A percentile compares a stretch with the other conserved stretches of the same genome.
Evolutionary conservation across 768 basidiomycete genomes (phyloP).

Genomic region (Paxillus ammoniavirescens): DNA sequence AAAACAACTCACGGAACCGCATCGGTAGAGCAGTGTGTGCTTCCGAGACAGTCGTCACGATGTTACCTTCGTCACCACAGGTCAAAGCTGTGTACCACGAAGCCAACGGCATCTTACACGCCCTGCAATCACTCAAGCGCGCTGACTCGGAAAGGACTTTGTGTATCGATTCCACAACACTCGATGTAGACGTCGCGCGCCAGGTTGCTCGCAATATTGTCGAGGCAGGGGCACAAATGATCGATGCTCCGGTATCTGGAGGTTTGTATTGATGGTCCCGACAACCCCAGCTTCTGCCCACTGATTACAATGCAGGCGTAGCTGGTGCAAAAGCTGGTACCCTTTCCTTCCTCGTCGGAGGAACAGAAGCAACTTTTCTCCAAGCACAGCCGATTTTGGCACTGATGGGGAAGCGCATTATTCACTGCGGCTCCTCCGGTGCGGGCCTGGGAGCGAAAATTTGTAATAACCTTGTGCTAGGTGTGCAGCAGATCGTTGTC

Average conservation of each 20-base stretch:
- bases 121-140: slow-evolving; percentile 48
- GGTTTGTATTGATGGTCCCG: slow-evolving; percentile 45
- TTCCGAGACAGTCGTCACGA: slow-evolving; percentile 74
- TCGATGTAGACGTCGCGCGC: slow-evolving; percentile 76
- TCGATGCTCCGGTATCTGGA: slow-evolving; percentile 94
- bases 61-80: slow-evolving; percentile 91
- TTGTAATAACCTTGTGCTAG: slow-evolving; percentile 81
- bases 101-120: slow-evolving; percentile 60
- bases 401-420: slow-evolving; percentile 78
- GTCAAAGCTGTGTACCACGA: slow-evolving; percentile 73
- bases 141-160: slow-evolving; percentile 47
- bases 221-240: slow-evolving; percentile 63
- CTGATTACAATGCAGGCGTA: slow-evolving; percentile 51
- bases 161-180: slow-evolving; percentile 88
- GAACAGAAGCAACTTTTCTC: slow-evolving; percentile 55
- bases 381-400: slow-evolving; percentile 58
- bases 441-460: slow-evolving; percentile 87
- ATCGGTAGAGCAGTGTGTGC: slow-evolving; percentile 55
- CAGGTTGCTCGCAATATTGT: slow-evolving; percentile 57
- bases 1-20: slow-evolving; percentile 10
- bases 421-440: slow-evolving; percentile 82
- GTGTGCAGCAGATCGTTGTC: slow-evolving; percentile 79
- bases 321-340: slow-evolving; percentile 85
- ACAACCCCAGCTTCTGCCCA: background rate
- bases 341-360: slow-evolving; percentile 90